Conservation (phyloP, 139 green algal genomes). For the Astrephomene gubernaculifera region DNA sequence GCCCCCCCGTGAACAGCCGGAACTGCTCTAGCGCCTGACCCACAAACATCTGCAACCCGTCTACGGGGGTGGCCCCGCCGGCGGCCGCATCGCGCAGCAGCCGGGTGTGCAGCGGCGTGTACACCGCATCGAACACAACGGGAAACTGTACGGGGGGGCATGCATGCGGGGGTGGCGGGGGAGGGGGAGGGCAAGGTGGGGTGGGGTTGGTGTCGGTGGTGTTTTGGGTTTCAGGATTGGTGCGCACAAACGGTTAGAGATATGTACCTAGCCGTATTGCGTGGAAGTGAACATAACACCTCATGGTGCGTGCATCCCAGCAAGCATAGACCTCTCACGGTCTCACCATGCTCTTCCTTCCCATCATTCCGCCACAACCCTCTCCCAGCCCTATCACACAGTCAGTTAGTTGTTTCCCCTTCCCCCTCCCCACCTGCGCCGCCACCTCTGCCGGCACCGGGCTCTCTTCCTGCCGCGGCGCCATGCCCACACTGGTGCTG, state of each 20-base stretch:
- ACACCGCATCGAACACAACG: conserved; percentile 98
- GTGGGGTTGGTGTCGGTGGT: too few species aligned
- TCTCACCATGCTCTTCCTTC: background rate
- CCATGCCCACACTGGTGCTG: conserved; percentile 96
- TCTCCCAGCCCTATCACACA: background rate
- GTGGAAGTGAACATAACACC: too few species aligned
- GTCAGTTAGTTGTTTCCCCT: too few species aligned
- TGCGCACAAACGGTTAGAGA: too few species aligned
- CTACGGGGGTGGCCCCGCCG: conserved; percentile 58
- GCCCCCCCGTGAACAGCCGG: conserved; percentile 74
- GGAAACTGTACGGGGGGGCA: too few species aligned
- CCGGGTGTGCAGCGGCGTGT: conserved; percentile 91
- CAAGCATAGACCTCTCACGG: background rate
- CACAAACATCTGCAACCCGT: conserved; percentile 97
- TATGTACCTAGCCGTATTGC: too few species aligned
- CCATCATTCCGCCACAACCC: too few species aligned
- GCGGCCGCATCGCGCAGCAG: conserved; percentile 77
- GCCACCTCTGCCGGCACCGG: conserved; percentile 75
- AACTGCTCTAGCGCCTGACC: conserved; percentile 96
- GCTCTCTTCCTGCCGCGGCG: conserved; percentile 70
- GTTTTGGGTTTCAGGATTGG: too few species aligned
- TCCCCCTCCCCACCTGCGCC: conserved; percentile 47
- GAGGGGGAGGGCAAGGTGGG: too few species aligned
- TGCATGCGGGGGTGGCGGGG: too few species aligned
- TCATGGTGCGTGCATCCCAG: too few species aligned